phyloP scores from a whole-genome alignment of 148 eudicot genomes.

The Dysphania ambrosioides region DNA sequence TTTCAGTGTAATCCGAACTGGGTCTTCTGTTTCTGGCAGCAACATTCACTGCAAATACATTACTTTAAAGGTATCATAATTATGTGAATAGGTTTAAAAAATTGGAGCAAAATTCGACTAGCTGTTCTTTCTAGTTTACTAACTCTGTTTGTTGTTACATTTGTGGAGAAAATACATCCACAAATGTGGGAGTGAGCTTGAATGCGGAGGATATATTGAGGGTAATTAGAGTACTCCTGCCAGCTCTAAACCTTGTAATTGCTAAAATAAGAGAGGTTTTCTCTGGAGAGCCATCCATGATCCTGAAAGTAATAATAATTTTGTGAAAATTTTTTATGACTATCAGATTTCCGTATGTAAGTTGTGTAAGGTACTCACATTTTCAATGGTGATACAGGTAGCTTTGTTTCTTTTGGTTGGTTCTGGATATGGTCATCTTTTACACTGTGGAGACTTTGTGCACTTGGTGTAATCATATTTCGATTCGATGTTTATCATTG shows the following conservation, averaged over 20 bases:
- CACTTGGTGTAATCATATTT: slow-evolving; percentile 50
- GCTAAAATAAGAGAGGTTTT: slow-evolving; percentile 56
- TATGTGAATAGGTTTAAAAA: background rate
- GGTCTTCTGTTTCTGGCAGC: slow-evolving; percentile 72
- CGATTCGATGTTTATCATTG: background rate
- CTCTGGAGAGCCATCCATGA: slow-evolving; percentile 94
- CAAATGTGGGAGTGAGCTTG: slow-evolving; percentile 42
- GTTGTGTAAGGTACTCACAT: background rate
- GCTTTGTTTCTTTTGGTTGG: slow-evolving; percentile 62
- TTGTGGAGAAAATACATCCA: slow-evolving; percentile 33
- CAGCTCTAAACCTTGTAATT: slow-evolving; percentile 63
- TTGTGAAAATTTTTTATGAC: too few species aligned
- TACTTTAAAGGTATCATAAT: slow-evolving; percentile 53
- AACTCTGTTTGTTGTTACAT: slow-evolving; percentile 15
- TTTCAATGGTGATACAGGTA: slow-evolving; percentile 43
- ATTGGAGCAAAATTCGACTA: background rate
- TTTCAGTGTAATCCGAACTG: slow-evolving; percentile 68
- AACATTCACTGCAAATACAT: slow-evolving; percentile 66
- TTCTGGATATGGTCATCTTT: slow-evolving; percentile 79
- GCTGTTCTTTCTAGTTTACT: background rate
- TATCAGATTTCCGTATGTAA: background rate
- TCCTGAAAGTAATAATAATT: slow-evolving; percentile 60
- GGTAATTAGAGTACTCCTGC: slow-evolving; percentile 60
- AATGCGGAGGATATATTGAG: slow-evolving; percentile 66
- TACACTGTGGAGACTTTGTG: slow-evolving; percentile 76